A percentile compares a stretch with the other conserved stretches of the same genome.
These are phyloP conservation scores for Microdochium nivale DNA, from an alignment of 2,329 filamentous ascomycete genomes.

Conservation along the genomic window DNA sequence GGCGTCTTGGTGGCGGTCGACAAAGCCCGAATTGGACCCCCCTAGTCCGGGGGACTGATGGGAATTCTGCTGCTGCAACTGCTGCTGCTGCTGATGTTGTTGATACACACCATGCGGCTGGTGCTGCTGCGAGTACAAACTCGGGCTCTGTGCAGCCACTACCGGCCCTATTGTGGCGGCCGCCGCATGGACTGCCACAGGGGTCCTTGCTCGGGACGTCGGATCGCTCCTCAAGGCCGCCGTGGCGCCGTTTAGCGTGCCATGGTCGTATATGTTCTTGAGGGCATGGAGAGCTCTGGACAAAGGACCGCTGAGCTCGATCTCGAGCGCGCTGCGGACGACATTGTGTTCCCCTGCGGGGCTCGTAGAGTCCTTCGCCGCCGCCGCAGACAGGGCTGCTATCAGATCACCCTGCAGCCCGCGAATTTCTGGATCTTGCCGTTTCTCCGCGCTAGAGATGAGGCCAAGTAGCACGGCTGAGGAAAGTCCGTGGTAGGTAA, in stretches of 20 bases:
- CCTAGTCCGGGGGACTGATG: not conserved
- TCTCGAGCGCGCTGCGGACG: constrained; percentile 47
- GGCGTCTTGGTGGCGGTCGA: constrained; percentile 51
- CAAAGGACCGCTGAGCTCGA: constrained; percentile 53
- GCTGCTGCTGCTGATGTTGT: constrained; percentile 10
- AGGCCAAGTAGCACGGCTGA: constrained; percentile 57
- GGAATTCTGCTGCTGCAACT: constrained; percentile 10
- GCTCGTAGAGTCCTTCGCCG: constrained; percentile 48
- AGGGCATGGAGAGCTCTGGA: constrained; percentile 52
- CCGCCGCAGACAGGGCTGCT: constrained; percentile 52
- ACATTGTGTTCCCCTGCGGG: constrained; percentile 35
- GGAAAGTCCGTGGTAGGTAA: constrained; percentile 59
- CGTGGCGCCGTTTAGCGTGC: constrained; percentile 42
- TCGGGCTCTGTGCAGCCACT: not conserved
- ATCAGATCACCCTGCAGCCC: constrained; percentile 58
- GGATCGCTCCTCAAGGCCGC: constrained; percentile 35
- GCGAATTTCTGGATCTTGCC: constrained; percentile 53
- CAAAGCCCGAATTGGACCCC: constrained; percentile 13
- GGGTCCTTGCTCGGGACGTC: constrained; percentile 31
- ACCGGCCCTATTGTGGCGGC: constrained; percentile 8
- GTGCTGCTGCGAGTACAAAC: constrained; percentile 6
- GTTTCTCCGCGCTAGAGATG: constrained; percentile 44
- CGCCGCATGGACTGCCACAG: constrained; percentile 26
- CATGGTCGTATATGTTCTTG: constrained; percentile 59
- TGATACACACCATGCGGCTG: constrained; percentile 2